A percentile compares a stretch with the other conserved stretches of the same genome.
phyloP scores from a whole-genome alignment of 225 moss, liverwort and hornwort genomes.

The Takakia lepidozioides region DNA sequence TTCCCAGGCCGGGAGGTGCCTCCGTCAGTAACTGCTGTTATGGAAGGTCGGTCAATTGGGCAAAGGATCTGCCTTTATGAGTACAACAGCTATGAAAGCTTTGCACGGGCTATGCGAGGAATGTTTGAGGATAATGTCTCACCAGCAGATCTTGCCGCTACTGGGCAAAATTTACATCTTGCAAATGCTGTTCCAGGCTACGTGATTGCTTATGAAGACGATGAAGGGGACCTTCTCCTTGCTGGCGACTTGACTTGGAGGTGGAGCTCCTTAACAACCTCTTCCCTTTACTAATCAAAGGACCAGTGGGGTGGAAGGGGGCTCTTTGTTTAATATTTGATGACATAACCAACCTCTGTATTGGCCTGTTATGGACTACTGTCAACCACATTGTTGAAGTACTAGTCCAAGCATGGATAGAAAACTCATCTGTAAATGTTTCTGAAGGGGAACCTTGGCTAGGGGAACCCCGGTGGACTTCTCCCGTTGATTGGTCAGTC shows the following conservation, averaged over 20 bases:
- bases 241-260: conserved; percentile 58
- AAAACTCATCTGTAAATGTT: too few relatives aligned
- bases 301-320: too few relatives aligned
- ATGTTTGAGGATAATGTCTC: conserved; percentile 25
- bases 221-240: conserved; percentile 52
- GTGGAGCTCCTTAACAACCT: conserved; percentile 7
- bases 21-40: conserved; percentile 25
- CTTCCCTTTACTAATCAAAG: too few relatives aligned
- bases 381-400: background rate
- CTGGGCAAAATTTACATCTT: conserved; percentile 24
- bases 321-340: too few relatives aligned
- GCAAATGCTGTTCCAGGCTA: conserved; percentile 45
- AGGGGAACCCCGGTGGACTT: too few relatives aligned
- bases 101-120: conserved; percentile 32
- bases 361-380: background rate
- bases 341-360: too few relatives aligned
- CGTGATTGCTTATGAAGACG: conserved; percentile 52
- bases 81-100: conserved; percentile 35
- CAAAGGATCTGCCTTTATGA: conserved; percentile 32
- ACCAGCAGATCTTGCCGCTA: conserved; percentile 11
- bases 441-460: too few relatives aligned
- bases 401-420: background rate
- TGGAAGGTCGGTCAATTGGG: conserved; percentile 43
- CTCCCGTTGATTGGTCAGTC: too few relatives aligned
- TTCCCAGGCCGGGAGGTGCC: conserved; percentile 18